Base-by-base conservation (phyloP, 1,139 yeast genomes). In the Taphrina communis region DNA sequence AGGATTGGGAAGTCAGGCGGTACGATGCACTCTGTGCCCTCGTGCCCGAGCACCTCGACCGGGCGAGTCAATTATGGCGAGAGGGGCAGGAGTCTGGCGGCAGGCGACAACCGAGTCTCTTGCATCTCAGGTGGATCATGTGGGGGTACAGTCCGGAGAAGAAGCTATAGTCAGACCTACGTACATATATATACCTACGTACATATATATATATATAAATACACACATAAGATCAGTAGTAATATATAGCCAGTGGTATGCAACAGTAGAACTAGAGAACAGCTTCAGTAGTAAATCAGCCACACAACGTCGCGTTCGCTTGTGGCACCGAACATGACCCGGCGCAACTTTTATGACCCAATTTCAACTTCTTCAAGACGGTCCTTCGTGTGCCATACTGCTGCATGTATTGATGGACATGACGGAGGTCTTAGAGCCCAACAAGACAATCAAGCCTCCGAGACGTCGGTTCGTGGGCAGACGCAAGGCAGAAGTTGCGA, bases 381-480 rank as follows among this genome's bases (percentile, higher is more conserved):
- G 4, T 25, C 31, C 31, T 25, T 2, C 31, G 31, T 25, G 4
- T 25, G 31, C 31, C 11, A 14, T 39, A 14, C 14, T 3, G 42
- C 42, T 39, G 2, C 42, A 39, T 39, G 42, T 6, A 39, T 25
- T 6, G 42, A 39, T 14, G 5, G n/a, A 35, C 50, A 56, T 56
- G 60, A 48, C 60, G 14, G 60, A 56, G 44, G 51, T 25, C 1
- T 0, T 25, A 25, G 31, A 25, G 31, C 31, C 31, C 31, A 25
- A 1, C 31, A 51, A 42, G 51, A 25, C 19, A 12, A 12, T 52
- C 59, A 63, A 55, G 31, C 67, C 67, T 35, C 67, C 67, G 41
- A 53, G 67, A 50, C 44, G 67, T 35, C 53, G 67, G n/a, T 63
- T 63, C 39, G 55, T 53, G 46, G 67, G 67, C 46, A 57, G 35